Evolutionary conservation across 2,329 filamentous ascomycete species (phyloP).

Genomic region (Cladophialophora bantiana): DNA sequence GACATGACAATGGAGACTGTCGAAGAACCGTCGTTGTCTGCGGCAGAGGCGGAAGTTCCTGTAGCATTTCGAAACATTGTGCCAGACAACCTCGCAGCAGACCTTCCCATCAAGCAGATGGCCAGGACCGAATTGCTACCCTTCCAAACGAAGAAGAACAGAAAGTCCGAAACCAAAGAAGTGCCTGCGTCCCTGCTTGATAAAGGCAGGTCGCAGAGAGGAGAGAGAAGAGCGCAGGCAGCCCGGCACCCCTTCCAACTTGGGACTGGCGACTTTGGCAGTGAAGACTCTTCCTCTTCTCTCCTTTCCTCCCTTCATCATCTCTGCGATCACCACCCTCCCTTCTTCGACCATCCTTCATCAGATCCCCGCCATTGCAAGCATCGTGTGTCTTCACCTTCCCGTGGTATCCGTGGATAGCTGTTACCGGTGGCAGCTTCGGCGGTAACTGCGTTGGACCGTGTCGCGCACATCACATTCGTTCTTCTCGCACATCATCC

Average conservation of each 20-base stretch:
- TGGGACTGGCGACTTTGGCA: conserved; percentile 10
- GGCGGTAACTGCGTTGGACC: conserved; percentile 14
- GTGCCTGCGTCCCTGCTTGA: not conserved
- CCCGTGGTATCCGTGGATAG: conserved; percentile 9
- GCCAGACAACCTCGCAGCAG: not conserved
- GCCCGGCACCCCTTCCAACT: conserved; percentile 27
- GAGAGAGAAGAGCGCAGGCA: conserved; percentile 20
- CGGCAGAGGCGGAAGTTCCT: not conserved
- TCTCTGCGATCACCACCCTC: conserved; percentile 24
- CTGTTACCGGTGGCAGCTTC: conserved; percentile 10
- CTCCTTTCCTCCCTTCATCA: conserved; percentile 14
- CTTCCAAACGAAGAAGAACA: not conserved
- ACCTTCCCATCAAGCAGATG: not conserved
- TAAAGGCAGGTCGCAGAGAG: not conserved
- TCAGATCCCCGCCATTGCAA: conserved; percentile 21
- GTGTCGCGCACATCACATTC: conserved; percentile 8
- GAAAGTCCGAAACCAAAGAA: not conserved
- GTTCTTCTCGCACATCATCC: conserved; percentile 14
- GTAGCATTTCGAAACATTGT: not conserved
- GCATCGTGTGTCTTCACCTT: conserved; percentile 8
- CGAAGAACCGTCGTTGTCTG: not conserved
- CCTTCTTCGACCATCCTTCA: conserved; percentile 24
- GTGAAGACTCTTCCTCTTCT: conserved; percentile 13
- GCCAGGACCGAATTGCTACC: not conserved
- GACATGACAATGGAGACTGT: not conserved